Evolutionary conservation across 2,329 filamentous ascomycete genomes (phyloP).

Genomic region (Cordyceps pruinosa): DNA sequence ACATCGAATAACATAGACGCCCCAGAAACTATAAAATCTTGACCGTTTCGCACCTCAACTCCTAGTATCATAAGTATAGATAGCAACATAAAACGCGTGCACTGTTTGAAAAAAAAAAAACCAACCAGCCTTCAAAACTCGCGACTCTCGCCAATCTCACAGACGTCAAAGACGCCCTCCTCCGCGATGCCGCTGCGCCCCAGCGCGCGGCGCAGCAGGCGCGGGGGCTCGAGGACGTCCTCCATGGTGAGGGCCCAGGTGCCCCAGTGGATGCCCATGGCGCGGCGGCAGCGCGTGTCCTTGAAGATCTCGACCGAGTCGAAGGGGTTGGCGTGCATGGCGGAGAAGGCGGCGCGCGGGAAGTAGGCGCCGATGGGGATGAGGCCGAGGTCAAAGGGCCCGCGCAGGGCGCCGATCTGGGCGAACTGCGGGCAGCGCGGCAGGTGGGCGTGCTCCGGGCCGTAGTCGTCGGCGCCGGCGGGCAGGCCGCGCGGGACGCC

Average conservation of each 20-base stretch:
- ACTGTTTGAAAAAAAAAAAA: neutral
- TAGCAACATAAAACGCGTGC: neutral
- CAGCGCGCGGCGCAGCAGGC: constrained; percentile 64
- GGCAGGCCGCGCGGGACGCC: constrained; percentile 57
- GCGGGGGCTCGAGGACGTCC: constrained; percentile 76
- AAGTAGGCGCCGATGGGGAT: constrained; percentile 91
- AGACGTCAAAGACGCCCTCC: constrained; percentile 71
- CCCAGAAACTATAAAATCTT: neutral
- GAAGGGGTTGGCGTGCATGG: constrained; percentile 78
- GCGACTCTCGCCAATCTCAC: constrained; percentile 75
- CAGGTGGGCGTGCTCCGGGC: constrained; percentile 54
- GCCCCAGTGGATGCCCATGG: constrained; percentile 90
- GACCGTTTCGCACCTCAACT: neutral
- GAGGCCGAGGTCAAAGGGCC: constrained; percentile 83
- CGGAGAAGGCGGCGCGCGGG: constrained; percentile 64
- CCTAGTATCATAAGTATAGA: neutral
- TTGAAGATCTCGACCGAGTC: constrained; percentile 86
- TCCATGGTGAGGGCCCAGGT: constrained; percentile 83
- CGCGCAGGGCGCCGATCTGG: constrained; percentile 70
- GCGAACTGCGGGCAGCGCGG: constrained; percentile 79
- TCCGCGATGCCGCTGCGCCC: constrained; percentile 59
- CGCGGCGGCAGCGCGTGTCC: constrained; percentile 70
- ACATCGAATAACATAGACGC: neutral
- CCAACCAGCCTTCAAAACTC: constrained; percentile 51
- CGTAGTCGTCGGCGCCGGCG: constrained; percentile 61